These are phyloP conservation scores for Aspergillus fumigatus DNA, from an alignment of 2,329 filamentous ascomycete species.

Conservation along the genomic window DNA sequence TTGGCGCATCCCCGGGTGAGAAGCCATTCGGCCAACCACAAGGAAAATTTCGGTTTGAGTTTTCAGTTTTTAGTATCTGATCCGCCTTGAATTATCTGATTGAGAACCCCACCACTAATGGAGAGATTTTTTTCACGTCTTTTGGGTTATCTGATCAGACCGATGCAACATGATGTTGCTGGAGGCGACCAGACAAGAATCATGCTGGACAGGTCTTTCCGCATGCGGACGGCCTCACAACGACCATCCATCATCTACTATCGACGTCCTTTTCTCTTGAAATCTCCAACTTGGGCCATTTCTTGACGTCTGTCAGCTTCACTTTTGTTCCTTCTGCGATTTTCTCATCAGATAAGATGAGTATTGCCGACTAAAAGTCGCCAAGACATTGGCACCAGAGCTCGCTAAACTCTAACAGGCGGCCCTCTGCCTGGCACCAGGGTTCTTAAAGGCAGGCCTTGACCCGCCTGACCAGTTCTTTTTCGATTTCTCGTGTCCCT, in stretches of 20 bases:
- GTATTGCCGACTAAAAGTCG: neutral
- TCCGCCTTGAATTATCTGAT: neutral
- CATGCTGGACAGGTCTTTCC: neutral
- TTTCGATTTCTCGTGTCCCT: neutral
- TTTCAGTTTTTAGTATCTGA: neutral
- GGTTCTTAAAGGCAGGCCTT: neutral
- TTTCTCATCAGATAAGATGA: conserved; percentile 6
- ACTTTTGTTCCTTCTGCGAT: neutral
- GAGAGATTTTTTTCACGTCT: neutral
- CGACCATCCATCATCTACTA: neutral
- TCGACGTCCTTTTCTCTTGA: neutral
- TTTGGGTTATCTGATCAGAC: neutral
- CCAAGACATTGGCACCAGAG: neutral
- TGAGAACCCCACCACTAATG: neutral
- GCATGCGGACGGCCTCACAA: neutral
- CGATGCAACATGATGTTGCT: neutral
- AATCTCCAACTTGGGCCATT: neutral
- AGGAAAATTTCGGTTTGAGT: neutral
- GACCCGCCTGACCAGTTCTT: neutral
- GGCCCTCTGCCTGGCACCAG: neutral
- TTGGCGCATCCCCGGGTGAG: neutral
- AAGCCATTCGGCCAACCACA: neutral
- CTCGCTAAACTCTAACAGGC: neutral
- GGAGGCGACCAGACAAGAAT: neutral
- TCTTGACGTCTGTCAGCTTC: neutral